Conservation (phyloP, 73 alveolate species). For the Paramecium bursaria region DNA sequence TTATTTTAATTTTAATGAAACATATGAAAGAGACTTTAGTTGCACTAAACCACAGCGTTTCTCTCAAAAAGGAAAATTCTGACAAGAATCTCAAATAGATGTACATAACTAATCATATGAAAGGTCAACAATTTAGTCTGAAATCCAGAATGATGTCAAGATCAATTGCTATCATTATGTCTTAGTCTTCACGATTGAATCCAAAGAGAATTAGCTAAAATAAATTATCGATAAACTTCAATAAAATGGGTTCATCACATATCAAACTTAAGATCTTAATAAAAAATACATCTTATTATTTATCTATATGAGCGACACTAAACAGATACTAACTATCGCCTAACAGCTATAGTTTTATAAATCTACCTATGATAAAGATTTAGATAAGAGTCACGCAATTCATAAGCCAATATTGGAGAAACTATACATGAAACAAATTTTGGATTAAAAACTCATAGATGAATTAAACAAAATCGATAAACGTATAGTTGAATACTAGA, state of each 20-base stretch:
- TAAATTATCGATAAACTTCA: background rate
- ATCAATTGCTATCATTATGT: too few species aligned
- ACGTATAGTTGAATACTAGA: constrained; percentile 13
- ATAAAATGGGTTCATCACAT: background rate
- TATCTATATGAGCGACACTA: background rate
- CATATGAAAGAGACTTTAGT: too few species aligned
- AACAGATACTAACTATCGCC: constrained; percentile 10
- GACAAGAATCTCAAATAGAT: too few species aligned
- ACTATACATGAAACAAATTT: background rate
- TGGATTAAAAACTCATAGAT: background rate
- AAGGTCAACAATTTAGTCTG: too few species aligned
- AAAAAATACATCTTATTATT: constrained; percentile 7
- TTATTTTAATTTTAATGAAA: too few species aligned
- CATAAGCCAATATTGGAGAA: constrained; percentile 34
- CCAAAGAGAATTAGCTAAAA: too few species aligned
- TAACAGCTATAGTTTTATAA: constrained; percentile 2
- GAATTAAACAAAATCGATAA: constrained; percentile 12
- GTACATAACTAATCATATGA: too few species aligned
- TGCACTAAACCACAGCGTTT: too few species aligned
- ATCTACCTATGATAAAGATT: background rate
- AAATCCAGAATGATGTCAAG: too few species aligned
- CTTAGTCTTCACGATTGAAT: too few species aligned
- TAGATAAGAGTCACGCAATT: background rate
- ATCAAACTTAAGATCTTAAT: constrained; percentile 8
- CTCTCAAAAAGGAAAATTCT: too few species aligned